Evolutionary conservation across 2,329 filamentous ascomycete species (phyloP).

Genomic region (Penicillium polonicum): DNA sequence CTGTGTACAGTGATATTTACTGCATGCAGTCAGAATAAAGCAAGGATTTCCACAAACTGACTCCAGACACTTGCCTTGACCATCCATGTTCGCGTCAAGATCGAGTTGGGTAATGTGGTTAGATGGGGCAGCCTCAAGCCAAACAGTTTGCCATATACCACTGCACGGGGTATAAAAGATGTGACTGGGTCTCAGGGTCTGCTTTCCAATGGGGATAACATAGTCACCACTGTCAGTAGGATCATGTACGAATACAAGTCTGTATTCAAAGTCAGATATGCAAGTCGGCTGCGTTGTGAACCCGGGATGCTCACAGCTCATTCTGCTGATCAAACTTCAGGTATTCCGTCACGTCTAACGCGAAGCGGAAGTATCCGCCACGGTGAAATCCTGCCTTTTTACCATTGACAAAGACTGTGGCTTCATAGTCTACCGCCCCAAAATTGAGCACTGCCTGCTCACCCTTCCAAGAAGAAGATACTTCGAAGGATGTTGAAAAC

Average conservation of each 20-base stretch:
- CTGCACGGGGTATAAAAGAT: conserved; percentile 73
- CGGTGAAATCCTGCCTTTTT: conserved; percentile 52
- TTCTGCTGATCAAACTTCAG: conserved; percentile 49
- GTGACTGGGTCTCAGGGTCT: conserved; percentile 51
- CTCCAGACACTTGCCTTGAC: conserved; percentile 44
- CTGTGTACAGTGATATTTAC: conserved; percentile 58
- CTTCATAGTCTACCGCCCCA: conserved; percentile 53
- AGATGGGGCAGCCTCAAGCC: conserved; percentile 63
- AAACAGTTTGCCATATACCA: conserved; percentile 73
- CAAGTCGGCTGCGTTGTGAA: not conserved
- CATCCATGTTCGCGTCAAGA: conserved; percentile 57
- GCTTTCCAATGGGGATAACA: conserved; percentile 67
- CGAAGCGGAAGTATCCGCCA: conserved; percentile 64
- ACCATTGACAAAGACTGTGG: conserved; percentile 59
- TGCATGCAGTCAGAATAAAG: conserved; percentile 26
- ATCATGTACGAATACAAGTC: conserved; percentile 65
- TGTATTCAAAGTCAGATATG: conserved; percentile 26
- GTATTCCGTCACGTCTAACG: conserved; percentile 56
- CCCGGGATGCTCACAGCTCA: conserved; percentile 48
- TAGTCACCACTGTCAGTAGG: conserved; percentile 59
- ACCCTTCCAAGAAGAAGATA: conserved; percentile 46
- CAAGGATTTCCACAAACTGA: not conserved
- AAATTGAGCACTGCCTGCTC: conserved; percentile 50
- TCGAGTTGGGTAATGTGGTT: conserved; percentile 61
- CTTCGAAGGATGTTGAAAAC: conserved; percentile 51